Conservation (phyloP, 768 basidiomycete genomes). For the Auricularia sp. region DNA sequence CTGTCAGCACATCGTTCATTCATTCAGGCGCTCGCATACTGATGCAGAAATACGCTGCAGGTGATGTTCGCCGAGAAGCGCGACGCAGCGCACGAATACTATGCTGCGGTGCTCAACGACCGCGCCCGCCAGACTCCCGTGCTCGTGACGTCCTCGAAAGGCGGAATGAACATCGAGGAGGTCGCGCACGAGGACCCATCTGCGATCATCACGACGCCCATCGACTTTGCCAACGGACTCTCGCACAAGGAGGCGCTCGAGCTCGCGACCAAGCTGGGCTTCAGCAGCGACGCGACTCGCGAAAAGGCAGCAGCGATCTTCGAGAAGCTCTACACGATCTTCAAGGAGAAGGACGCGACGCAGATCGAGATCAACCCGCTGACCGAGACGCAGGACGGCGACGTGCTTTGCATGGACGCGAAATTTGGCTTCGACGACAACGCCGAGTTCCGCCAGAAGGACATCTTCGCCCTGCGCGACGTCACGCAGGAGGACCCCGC, state of each 20-base stretch:
- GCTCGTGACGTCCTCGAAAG: conserved; percentile 85
- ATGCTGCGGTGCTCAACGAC: conserved; percentile 94
- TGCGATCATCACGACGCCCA: conserved; percentile 92
- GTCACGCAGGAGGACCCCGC: conserved; percentile 92
- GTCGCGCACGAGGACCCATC: conserved; percentile 91
- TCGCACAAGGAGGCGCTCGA: conserved; percentile 57
- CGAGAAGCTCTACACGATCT: conserved; percentile 87
- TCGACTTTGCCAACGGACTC: conserved; percentile 75
- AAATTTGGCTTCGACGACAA: conserved; percentile 99
- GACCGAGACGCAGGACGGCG: conserved; percentile 83
- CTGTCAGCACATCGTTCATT: conserved; percentile 39
- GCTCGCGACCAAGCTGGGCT: conserved; percentile 85
- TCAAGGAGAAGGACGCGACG: conserved; percentile 98
- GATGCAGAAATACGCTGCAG: conserved; percentile 28
- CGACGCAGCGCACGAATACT: conserved; percentile 92
- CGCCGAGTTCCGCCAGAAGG: conserved; percentile 93
- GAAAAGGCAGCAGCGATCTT: conserved; percentile 89
- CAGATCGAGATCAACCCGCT: conserved; percentile 99
- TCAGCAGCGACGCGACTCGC: conserved; percentile 60
- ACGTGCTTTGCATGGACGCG: conserved; percentile 98
- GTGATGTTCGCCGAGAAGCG: conserved; percentile 97
- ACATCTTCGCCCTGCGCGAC: conserved; percentile 82
- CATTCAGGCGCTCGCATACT: background rate
- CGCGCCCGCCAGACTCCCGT: conserved; percentile 82
- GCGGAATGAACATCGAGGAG: conserved; percentile 99